Percentiles rank a stretch among this genome's conserved stretches.
These are phyloP conservation scores for Curvularia eragrostidis DNA, from an alignment of 2,329 filamentous ascomycete genomes.

Conservation along the genomic window DNA sequence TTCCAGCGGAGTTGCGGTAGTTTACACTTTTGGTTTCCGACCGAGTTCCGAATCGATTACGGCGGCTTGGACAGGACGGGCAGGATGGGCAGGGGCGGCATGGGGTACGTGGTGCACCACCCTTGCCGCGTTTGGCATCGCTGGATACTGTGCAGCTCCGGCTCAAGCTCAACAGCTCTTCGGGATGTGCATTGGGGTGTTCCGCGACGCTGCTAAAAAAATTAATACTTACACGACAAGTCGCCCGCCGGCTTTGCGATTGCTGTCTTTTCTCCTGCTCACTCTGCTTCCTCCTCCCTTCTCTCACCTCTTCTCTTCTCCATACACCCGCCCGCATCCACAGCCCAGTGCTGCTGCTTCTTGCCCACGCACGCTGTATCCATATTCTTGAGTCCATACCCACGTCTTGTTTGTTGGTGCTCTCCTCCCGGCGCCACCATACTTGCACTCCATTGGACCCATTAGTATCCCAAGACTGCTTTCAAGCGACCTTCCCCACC, in stretches of 20 bases:
- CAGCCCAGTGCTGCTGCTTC: conserved; percentile 16
- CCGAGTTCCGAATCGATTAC: conserved; percentile 24
- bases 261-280: conserved; percentile 5
- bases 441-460: conserved; percentile 6
- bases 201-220: conserved; percentile 26
- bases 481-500: conserved; percentile 13
- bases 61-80: conserved; percentile 14
- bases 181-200: conserved; percentile 42
- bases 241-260: conserved; percentile 4
- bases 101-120: conserved; percentile 24
- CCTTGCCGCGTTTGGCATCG: conserved; percentile 40
- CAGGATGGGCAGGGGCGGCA: conserved; percentile 28
- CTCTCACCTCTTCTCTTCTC: conserved; percentile 10
- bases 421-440: conserved; percentile 24
- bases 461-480: conserved; percentile 11
- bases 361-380: conserved; percentile 16
- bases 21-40: conserved; percentile 20
- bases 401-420: conserved; percentile 29
- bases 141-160: conserved; percentile 33
- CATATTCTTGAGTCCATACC: neutral
- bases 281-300: conserved; percentile 7
- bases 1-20: conserved; percentile 1
- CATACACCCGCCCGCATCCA: conserved; percentile 1
- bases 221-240: conserved; percentile 24
- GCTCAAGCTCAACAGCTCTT: conserved; percentile 48